Base-by-base conservation (phyloP, 257 asterid species). In the Primulina tabacum region DNA sequence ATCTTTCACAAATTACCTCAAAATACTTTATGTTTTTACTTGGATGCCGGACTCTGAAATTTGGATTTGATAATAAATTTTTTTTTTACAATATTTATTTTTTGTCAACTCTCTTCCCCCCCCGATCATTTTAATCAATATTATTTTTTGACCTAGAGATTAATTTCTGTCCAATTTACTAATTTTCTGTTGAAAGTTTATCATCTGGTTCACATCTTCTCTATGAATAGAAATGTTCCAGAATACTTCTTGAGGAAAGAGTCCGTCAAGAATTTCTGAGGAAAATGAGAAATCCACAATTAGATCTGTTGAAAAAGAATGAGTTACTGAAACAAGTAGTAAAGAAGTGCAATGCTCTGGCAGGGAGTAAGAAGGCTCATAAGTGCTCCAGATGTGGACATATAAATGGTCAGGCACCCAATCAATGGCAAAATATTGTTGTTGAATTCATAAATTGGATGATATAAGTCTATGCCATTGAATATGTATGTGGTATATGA, bases 301-400 rank as follows among this genome's bases (percentile, higher is more conserved):
- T 53, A 30, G 99, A 93, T 74, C 88, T 78, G 60, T 76, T 90
- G 82, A 80, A 32, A 79, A 93, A 90, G 87, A 77, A 14, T 62
- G 95, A 76, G 57, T 11, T 75, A 50, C 70, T 75, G 40, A 90
- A 89, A 77, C 50, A 0, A 28, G 81, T 89, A 12, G 88, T 90
- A 53, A 84, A 82, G 80, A 90, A 29, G 78, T 90, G 97, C 74
- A 90, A 81, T 78, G 65, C 85, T 34, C 60, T 87, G 85, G 79
- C 82, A 72, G 83, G 75, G 52, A 77, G 81, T 73, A 84, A 56
- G 82, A 86, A 71, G 70, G 71, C 79, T 53, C 79, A 69, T 16
- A 60, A 60, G 78, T 93, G 99, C 81, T 65, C 86, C 66, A 87
- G 85, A 76, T 93, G 99, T 62, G 90, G 89, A 77, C 82, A 82